Evolutionary conservation across 2,329 filamentous ascomycete species (phyloP).

Genomic region (Trichoderma gracile): DNA sequence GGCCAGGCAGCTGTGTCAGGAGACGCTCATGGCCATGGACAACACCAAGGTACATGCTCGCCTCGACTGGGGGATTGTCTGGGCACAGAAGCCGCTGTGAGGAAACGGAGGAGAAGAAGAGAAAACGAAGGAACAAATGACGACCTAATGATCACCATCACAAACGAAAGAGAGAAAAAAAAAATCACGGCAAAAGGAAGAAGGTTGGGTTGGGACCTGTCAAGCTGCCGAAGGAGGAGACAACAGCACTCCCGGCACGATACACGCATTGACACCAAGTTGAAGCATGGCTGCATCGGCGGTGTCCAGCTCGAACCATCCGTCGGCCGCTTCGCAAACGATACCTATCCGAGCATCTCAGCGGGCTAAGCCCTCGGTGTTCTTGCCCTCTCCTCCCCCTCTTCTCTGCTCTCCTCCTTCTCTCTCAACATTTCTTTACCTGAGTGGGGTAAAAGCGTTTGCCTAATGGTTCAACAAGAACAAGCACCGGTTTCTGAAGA

Average conservation of each 20-base stretch:
- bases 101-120: neutral
- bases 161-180: neutral
- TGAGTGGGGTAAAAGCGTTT: neutral
- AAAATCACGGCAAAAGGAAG: neutral
- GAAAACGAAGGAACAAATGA: neutral
- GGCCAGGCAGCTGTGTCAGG: slow-evolving; percentile 37
- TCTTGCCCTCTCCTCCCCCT: neutral
- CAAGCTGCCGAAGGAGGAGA: neutral
- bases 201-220: neutral
- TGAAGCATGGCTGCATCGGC: neutral
- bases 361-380: neutral
- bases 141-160: too few species aligned
- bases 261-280: neutral
- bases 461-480: neutral
- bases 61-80: slow-evolving; percentile 42
- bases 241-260: neutral
- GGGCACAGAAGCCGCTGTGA: slow-evolving; percentile 41
- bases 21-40: slow-evolving; percentile 38
- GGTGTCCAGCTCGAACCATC: neutral
- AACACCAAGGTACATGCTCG: slow-evolving; percentile 39
- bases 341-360: neutral
- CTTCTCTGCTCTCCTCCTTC: neutral
- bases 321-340: neutral
- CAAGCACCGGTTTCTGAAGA: neutral
- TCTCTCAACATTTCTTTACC: too few species aligned